Conservation (phyloP, 1,284 basidiomycete species). For the Cutaneotrichosporon cyanovorans region DNA sequence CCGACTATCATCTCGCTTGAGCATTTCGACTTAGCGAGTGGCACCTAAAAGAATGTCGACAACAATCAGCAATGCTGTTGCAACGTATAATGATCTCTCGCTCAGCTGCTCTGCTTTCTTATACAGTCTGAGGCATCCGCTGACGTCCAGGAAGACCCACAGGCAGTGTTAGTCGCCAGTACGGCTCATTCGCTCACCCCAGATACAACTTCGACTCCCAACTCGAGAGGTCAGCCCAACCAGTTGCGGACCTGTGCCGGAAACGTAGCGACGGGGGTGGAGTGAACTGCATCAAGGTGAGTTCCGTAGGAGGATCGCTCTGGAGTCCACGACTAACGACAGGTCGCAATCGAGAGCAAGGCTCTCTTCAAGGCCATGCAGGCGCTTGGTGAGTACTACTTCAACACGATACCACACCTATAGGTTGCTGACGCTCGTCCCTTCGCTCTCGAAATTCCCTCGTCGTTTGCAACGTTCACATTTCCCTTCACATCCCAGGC, state of each 20-base stretch:
- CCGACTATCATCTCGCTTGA: too few relatives aligned
- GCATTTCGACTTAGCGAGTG: too few relatives aligned
- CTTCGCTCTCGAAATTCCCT: background rate
- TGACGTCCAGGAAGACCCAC: constrained; percentile 4
- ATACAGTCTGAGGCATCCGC: too few relatives aligned
- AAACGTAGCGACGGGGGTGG: constrained; percentile 45
- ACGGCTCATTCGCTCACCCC: background rate
- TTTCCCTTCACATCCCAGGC: constrained; percentile 41
- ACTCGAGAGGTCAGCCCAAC: constrained; percentile 40
- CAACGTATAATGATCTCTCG: too few relatives aligned
- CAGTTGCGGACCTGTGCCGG: constrained; percentile 59
- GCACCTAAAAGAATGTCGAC: too few relatives aligned
- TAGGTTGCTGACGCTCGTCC: too few relatives aligned
- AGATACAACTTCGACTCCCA: constrained; percentile 40
- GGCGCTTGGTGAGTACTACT: constrained; percentile 17
- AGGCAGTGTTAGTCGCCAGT: background rate
- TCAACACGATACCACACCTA: background rate
- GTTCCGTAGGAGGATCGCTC: constrained; percentile 21
- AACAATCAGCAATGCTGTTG: too few relatives aligned
- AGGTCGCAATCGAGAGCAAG: constrained; percentile 64
- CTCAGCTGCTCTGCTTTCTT: too few relatives aligned
- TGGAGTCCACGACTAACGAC: background rate
- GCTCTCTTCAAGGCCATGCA: constrained; percentile 70
- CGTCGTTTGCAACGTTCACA: background rate
- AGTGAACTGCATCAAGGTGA: constrained; percentile 58